A percentile compares a stretch with the other conserved stretches of the same genome.
These are phyloP conservation scores for Chlorella sp. DNA, from an alignment of 139 green algal species.

Conservation along the genomic window DNA sequence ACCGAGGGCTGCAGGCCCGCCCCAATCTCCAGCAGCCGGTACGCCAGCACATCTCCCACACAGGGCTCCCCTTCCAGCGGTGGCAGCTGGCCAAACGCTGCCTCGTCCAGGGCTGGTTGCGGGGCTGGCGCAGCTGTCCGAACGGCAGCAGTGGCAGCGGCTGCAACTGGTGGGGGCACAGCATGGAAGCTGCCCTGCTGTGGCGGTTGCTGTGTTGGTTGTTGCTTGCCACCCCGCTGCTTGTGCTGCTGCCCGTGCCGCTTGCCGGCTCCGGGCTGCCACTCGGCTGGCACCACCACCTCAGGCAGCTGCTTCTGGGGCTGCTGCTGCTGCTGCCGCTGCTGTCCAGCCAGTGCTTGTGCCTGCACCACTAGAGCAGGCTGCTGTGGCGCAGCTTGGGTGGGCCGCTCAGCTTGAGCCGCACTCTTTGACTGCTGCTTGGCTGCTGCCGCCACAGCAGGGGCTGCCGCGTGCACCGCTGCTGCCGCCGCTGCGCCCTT, in stretches of 20 bases:
- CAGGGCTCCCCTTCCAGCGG: background rate
- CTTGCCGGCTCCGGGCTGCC: background rate
- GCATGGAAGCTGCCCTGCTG: background rate
- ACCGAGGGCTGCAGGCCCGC: constrained; percentile 13
- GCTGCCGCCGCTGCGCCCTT: background rate
- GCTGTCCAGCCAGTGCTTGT: background rate
- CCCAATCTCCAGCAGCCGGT: constrained; percentile 54
- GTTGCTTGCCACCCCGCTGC: background rate
- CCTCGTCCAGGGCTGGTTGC: background rate
- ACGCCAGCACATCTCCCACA: constrained; percentile 39
- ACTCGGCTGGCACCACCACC: background rate
- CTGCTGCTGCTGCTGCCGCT: background rate
- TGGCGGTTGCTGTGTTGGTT: background rate
- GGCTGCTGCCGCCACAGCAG: background rate
- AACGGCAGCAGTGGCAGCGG: background rate
- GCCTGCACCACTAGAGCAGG: too few species aligned
- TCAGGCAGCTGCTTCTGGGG: background rate
- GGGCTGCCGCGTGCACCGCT: constrained; percentile 6
- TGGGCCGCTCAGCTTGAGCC: too few species aligned
- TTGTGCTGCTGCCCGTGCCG: background rate
- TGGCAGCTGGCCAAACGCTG: constrained; percentile 24
- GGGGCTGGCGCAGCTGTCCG: background rate
- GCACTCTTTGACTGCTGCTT: background rate
- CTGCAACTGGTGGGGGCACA: background rate
- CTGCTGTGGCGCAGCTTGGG: too few species aligned